A percentile compares a stretch with the other conserved stretches of the same genome.
Conservation (phyloP, 2,329 filamentous ascomycete genomes). For the Zopfia rhizophila region DNA sequence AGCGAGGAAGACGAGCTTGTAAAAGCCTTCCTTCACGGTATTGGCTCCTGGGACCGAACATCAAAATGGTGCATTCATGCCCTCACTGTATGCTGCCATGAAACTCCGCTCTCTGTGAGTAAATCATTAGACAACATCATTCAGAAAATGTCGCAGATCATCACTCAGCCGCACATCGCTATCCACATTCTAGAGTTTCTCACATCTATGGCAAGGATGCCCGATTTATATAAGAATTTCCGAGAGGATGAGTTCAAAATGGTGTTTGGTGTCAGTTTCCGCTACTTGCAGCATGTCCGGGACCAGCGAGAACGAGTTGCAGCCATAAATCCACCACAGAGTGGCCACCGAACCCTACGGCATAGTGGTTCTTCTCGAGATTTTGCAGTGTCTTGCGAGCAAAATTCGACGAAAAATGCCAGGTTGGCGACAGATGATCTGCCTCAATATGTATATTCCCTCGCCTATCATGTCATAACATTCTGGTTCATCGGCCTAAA, state of each 20-base stretch:
- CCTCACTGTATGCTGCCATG: constrained; percentile 92
- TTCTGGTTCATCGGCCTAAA: constrained; percentile 97
- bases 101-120: constrained; percentile 86
- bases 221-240: constrained; percentile 87
- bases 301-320: constrained; percentile 63
- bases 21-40: constrained; percentile 84
- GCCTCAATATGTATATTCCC: constrained; percentile 90
- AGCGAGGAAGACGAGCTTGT: constrained; percentile 91
- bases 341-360: constrained; percentile 49
- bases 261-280: constrained; percentile 94
- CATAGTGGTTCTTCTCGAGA: constrained; percentile 59
- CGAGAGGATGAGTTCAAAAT: constrained; percentile 91
- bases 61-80: constrained; percentile 95
- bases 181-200: constrained; percentile 97
- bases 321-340: constrained; percentile 44
- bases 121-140: constrained; percentile 87
- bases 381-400: constrained; percentile 38
- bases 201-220: constrained; percentile 85
- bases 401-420: constrained; percentile 50
- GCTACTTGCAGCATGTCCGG: constrained; percentile 89
- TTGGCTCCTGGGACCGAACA: constrained; percentile 84
- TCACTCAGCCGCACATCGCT: constrained; percentile 90
- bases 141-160: constrained; percentile 93
- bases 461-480: constrained; percentile 94
- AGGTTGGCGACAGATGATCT: constrained; percentile 73